Base-by-base conservation (phyloP, 768 basidiomycete species). In the Pisolithus microcarpus region DNA sequence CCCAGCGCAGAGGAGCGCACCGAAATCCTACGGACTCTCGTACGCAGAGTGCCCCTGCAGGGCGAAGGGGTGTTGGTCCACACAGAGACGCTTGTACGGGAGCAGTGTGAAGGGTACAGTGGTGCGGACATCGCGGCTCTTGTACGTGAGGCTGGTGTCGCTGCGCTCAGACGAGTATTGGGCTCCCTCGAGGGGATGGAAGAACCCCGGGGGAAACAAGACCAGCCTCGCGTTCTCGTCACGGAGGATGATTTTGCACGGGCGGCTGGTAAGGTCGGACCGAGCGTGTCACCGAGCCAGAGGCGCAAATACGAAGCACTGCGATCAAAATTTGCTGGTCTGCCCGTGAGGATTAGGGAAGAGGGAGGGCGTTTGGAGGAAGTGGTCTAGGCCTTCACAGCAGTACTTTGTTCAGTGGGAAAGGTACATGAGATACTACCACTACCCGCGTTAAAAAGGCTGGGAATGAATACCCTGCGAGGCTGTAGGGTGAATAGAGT, bases 111-210 rank as follows among this genome's bases (percentile, higher is more conserved):
- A 34, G 93, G 91, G 11, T 94, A 90, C 65, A 92, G 87, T 58
- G 93, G 93, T 7, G 93, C 93, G 0, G 93, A 97, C 69, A 72
- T 96, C 5, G 90, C 92, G 1, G 81, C 91, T 2, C 70, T 95
- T 24, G 87, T 94, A 10, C 73, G 93, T 38, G 93, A 96, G 66
- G 91, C 93, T 0, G 92, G 90, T 3, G 91, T 95, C 1, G 69
- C 77, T n/a, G 91, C 93, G 0, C 69, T 97, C 51, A 77, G 79
- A 53, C 73, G 82, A 1, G 77, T 78, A 2, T 66, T 89, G 19
- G 89, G 88, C 4, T 75, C 78, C 21, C 72, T 91, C 51, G 84
- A 85, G 52, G 68, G 72, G 50, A 75, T 87, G 70, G 81, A 81
- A 2, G 55, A n/a, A 19, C 45, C 8, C 3, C 2, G 21, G 11